Evolutionary conservation across 306 rosid species (phyloP).

Genomic region (Fagus crenata): DNA sequence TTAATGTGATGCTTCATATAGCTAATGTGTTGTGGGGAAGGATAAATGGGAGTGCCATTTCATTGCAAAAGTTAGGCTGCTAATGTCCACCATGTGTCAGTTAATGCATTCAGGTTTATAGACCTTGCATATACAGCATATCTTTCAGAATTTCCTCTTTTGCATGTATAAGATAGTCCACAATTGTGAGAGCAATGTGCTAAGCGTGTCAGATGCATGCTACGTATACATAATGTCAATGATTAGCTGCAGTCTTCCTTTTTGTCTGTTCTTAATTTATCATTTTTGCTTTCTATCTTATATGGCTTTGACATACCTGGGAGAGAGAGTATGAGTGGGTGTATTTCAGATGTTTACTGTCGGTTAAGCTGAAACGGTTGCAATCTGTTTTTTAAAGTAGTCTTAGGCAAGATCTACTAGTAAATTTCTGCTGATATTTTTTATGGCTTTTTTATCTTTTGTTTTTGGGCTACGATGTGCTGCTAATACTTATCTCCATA

Average conservation of each 20-base stretch:
- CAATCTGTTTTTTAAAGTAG: background rate
- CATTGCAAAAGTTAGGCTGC: background rate
- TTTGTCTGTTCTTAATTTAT: no score
- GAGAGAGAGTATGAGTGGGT: background rate
- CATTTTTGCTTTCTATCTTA: background rate
- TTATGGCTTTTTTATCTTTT: background rate
- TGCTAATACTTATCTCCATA: slow-evolving; percentile 8
- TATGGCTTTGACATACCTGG: background rate
- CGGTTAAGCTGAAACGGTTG: no score
- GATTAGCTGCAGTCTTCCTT: no score
- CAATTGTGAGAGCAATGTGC: no score
- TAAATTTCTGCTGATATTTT: background rate
- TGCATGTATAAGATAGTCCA: background rate
- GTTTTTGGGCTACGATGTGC: background rate
- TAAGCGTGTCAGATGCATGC: no score
- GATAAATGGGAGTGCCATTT: background rate
- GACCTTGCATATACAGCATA: background rate
- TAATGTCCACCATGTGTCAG: background rate
- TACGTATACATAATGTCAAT: no score
- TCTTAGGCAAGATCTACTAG: background rate
- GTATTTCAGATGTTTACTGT: background rate
- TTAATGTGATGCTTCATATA: background rate
- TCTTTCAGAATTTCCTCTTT: background rate
- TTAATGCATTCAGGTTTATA: background rate
- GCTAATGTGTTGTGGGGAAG: background rate